Conservation (phyloP, 2,329 filamentous ascomycete genomes). For the Neopestalotiopsis sp. region DNA sequence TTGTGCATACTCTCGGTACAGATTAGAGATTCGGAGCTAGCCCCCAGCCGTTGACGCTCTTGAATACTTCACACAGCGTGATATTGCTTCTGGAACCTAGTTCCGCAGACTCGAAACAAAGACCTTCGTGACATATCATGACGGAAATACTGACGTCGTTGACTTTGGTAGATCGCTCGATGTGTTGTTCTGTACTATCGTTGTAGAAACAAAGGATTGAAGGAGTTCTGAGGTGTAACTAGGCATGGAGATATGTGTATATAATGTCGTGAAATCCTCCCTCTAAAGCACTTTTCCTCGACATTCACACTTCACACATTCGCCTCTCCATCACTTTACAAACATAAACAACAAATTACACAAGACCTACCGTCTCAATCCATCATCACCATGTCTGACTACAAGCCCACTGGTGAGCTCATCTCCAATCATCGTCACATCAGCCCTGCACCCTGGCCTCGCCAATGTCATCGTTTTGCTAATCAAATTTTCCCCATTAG, state of each 20-base stretch:
- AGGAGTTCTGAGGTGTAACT: not conserved
- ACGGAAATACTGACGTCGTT: slow-evolving; percentile 9
- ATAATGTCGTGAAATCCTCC: not conserved
- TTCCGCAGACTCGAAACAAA: not conserved
- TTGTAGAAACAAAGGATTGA: not conserved
- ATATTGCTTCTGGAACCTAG: not conserved
- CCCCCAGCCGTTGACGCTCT: not conserved
- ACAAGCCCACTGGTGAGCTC: slow-evolving; percentile 27
- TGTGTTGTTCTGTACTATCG: not conserved
- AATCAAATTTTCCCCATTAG: slow-evolving; percentile 23
- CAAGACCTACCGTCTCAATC: not conserved
- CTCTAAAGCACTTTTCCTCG: not conserved
- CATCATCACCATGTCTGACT: slow-evolving; percentile 34
- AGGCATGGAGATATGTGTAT: not conserved
- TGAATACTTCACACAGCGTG: not conserved
- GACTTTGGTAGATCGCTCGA: slow-evolving; percentile 4
- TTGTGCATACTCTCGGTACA: not conserved
- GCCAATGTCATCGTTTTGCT: too few species aligned
- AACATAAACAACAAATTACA: not conserved
- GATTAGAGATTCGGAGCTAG: not conserved
- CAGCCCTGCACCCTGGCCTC: not conserved
- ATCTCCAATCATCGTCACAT: not conserved
- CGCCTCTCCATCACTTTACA: too few species aligned
- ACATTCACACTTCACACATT: not conserved
- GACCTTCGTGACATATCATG: not conserved